Evolutionary conservation across 352 stramenopile genomes (phyloP).

Genomic region (Sclerospora graminicola): DNA sequence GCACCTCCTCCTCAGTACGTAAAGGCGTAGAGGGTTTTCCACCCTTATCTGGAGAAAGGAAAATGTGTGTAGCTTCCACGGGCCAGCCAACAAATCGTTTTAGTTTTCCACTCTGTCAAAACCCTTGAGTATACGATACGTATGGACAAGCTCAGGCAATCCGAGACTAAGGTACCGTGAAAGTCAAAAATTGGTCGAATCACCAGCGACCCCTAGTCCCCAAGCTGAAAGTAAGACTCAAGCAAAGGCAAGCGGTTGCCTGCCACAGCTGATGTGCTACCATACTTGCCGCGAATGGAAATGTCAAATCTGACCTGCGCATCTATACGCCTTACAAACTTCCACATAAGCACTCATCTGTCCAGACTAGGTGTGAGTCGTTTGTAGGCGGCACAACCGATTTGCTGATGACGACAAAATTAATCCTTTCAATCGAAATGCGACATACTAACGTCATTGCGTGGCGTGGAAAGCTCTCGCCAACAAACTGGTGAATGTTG

Average conservation of each 20-base stretch:
- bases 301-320: slow-evolving; percentile 54
- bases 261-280: slow-evolving; percentile 68
- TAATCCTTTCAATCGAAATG: slow-evolving; percentile 76
- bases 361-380: slow-evolving; percentile 78
- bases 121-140: too few relatives aligned
- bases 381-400: slow-evolving; percentile 67
- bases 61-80: too few relatives aligned
- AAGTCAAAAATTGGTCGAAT: slow-evolving; percentile 70
- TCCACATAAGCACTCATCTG: slow-evolving; percentile 80
- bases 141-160: neutral
- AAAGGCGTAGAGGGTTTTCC: too few relatives aligned
- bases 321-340: slow-evolving; percentile 48
- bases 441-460: slow-evolving; percentile 73
- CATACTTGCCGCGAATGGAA: slow-evolving; percentile 69
- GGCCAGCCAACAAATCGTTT: too few relatives aligned
- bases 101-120: too few relatives aligned
- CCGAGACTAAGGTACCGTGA: slow-evolving; percentile 20
- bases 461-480: slow-evolving; percentile 75
- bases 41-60: too few relatives aligned
- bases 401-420: slow-evolving; percentile 72
- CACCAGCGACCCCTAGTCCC: slow-evolving; percentile 77
- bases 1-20: too few relatives aligned
- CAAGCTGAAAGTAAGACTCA: slow-evolving; percentile 76
- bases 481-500: slow-evolving; percentile 83
- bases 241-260: slow-evolving; percentile 74